These are phyloP conservation scores for Eurotiales sp. DNA, from an alignment of 2,329 filamentous ascomycete species.

Conservation along the genomic window DNA sequence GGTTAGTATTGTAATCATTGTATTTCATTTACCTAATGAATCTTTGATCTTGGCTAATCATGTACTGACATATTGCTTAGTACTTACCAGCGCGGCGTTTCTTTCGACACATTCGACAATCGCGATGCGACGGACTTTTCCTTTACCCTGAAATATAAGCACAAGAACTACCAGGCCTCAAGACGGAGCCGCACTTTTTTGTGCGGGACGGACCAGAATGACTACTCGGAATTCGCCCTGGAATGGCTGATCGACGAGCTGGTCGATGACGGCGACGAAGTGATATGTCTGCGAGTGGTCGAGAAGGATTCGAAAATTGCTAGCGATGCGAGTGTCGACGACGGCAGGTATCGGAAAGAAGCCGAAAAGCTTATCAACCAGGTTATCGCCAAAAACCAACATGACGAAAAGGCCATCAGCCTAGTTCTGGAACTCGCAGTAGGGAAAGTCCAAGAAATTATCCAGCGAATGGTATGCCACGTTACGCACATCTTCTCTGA, in stretches of 20 bases:
- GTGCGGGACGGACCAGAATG: constrained; percentile 84
- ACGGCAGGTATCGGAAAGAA: constrained; percentile 70
- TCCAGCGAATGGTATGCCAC: constrained; percentile 73
- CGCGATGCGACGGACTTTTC: constrained; percentile 67
- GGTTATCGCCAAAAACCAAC: constrained; percentile 75
- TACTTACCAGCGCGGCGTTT: constrained; percentile 64
- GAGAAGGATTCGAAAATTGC: constrained; percentile 75
- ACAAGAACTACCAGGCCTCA: constrained; percentile 77
- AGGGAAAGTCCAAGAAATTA: constrained; percentile 84
- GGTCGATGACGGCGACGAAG: constrained; percentile 88
- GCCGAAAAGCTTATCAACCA: constrained; percentile 69
- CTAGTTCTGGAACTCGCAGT: constrained; percentile 82
- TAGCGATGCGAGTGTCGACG: constrained; percentile 57
- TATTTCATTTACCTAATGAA: too few relatives aligned
- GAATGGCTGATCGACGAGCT: constrained; percentile 91
- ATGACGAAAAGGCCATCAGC: constrained; percentile 74
- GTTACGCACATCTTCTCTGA: not conserved
- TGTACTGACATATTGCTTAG: constrained; percentile 30
- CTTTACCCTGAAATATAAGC: constrained; percentile 78
- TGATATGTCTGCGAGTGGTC: constrained; percentile 83
- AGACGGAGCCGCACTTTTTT: constrained; percentile 83
- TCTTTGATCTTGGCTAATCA: too few relatives aligned
- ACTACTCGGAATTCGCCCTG: constrained; percentile 86
- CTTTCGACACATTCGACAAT: constrained; percentile 70
- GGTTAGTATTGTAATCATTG: too few relatives aligned